Conservation (phyloP, 345 rosid genomes). For the Rubroshorea leprosula region DNA sequence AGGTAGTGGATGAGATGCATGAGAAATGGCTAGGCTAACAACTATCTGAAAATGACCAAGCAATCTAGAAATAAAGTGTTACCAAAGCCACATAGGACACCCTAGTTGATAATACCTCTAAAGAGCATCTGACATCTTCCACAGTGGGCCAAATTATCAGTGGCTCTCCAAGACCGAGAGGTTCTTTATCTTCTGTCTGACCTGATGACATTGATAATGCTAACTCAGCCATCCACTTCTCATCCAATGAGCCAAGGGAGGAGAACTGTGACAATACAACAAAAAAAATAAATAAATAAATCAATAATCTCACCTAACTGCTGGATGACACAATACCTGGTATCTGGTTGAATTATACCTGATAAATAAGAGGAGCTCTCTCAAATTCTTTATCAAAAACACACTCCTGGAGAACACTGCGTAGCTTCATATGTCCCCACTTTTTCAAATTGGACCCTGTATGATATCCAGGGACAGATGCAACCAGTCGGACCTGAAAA, state of each 20-base stretch:
- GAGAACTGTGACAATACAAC: constrained; percentile 57
- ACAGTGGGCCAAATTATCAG: constrained; percentile 88
- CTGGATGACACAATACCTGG: background rate
- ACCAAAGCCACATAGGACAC: constrained; percentile 6
- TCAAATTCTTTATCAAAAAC: constrained; percentile 65
- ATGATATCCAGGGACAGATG: constrained; percentile 96
- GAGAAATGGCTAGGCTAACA: background rate
- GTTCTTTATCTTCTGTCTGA: constrained; percentile 57
- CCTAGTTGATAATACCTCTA: constrained; percentile 56
- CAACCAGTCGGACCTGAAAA: constrained; percentile 70
- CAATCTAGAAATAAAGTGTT: constrained; percentile 1
- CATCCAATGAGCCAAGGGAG: constrained; percentile 89
- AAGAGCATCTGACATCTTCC: constrained; percentile 86
- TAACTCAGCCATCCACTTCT: constrained; percentile 89
- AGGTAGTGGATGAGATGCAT: background rate
- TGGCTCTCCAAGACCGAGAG: constrained; percentile 78
- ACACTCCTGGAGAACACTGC: constrained; percentile 62
- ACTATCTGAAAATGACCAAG: background rate
- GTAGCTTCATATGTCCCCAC: constrained; percentile 96
- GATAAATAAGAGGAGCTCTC: constrained; percentile 82
- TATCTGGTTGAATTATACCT: constrained; percentile 35
- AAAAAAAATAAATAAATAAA: constrained; percentile 12
- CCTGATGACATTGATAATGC: constrained; percentile 84
- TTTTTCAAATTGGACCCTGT: constrained; percentile 62
- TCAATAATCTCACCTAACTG: background rate